Conservation (phyloP, 129 eudicot species). For the Artemisia annua region DNA sequence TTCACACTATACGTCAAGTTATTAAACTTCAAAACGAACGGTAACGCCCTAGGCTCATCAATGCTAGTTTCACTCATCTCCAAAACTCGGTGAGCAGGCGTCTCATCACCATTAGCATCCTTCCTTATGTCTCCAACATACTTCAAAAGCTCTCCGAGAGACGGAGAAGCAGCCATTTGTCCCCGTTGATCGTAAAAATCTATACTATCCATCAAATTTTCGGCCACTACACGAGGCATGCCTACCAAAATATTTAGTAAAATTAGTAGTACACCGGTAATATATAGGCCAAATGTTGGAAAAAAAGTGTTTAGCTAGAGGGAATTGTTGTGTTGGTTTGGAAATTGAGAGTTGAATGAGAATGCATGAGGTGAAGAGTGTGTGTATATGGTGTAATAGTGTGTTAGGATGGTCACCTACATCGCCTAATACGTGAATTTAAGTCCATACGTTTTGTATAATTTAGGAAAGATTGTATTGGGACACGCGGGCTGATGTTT, state of each 20-base stretch:
- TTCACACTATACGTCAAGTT: slow-evolving; percentile 56
- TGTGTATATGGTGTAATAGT: slow-evolving; percentile 32
- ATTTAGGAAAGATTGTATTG: neutral
- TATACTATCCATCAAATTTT: slow-evolving; percentile 13
- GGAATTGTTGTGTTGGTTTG: slow-evolving; percentile 9
- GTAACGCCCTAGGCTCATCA: slow-evolving; percentile 48
- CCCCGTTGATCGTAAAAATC: slow-evolving; percentile 25
- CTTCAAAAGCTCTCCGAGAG: slow-evolving; percentile 41
- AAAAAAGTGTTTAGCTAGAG: neutral
- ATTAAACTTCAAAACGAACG: slow-evolving; percentile 49
- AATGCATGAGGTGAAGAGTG: slow-evolving; percentile 26
- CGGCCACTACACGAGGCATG: slow-evolving; percentile 35
- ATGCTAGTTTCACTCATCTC: slow-evolving; percentile 40
- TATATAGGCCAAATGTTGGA: neutral
- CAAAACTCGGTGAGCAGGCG: slow-evolving; percentile 51
- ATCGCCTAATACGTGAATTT: slow-evolving; percentile 29
- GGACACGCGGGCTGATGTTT: slow-evolving; percentile 26
- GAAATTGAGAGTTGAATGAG: slow-evolving; percentile 13
- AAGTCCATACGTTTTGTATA: slow-evolving; percentile 20
- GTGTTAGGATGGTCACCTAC: slow-evolving; percentile 37
- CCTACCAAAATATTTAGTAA: neutral
- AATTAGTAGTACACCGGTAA: neutral
- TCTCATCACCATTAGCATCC: slow-evolving; percentile 31
- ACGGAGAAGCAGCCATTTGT: slow-evolving; percentile 34
- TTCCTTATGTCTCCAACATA: slow-evolving; percentile 42